A percentile compares a stretch with the other conserved stretches of the same genome.
These are phyloP conservation scores for Sugiyamaella lignohabitans DNA, from an alignment of 805 yeast genomes.

Conservation along the genomic window DNA sequence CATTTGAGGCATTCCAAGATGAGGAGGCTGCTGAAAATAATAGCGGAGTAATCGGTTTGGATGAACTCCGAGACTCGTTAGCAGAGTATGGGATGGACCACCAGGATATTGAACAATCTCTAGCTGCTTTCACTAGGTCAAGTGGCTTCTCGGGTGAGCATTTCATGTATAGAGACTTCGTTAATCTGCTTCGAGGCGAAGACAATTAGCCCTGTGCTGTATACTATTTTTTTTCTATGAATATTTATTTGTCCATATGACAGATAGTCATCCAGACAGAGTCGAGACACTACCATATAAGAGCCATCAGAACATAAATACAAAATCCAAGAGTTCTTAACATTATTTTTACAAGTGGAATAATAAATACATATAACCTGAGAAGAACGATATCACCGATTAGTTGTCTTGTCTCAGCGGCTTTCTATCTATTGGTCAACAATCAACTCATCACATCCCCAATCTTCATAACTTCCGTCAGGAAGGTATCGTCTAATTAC, in stretches of 20 bases:
- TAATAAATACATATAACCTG: too few relatives aligned
- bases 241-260: too few relatives aligned
- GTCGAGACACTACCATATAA: too few relatives aligned
- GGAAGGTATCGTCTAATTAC: constrained; percentile 95
- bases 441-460: constrained; percentile 98
- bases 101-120: constrained; percentile 40
- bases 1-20: constrained; percentile 49
- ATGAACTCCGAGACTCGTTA: constrained; percentile 45
- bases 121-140: constrained; percentile 48
- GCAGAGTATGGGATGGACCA: constrained; percentile 39
- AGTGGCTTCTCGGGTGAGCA: constrained; percentile 49
- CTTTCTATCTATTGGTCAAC: constrained; percentile 73
- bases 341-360: too few relatives aligned
- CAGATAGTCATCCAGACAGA: too few relatives aligned
- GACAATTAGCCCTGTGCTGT: too few relatives aligned
- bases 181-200: constrained; percentile 28
- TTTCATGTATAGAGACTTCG: constrained; percentile 59
- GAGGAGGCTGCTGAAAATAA: constrained; percentile 29
- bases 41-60: constrained; percentile 40
- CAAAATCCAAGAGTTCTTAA: too few relatives aligned
- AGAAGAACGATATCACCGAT: too few relatives aligned
- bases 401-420: too few relatives aligned
- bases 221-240: too few relatives aligned
- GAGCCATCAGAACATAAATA: too few relatives aligned
- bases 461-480: constrained; percentile 94